Base-by-base conservation (phyloP, 148 eudicot genomes). In the Chenopodium suecicum region DNA sequence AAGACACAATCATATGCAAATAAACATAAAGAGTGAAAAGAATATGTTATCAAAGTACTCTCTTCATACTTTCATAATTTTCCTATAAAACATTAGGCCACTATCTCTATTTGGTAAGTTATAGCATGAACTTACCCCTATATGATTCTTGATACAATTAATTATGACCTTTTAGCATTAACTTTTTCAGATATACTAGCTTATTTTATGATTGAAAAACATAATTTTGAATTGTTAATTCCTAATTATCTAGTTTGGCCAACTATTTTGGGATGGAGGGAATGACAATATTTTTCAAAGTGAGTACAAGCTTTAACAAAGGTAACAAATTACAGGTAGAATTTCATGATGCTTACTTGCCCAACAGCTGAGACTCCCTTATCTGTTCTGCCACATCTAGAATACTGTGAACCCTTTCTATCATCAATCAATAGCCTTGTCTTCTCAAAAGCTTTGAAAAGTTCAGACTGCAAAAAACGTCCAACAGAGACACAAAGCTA, bases 311-410 rank as follows among this genome's bases (percentile, higher is more conserved):
- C 23, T 83, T 32, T 23, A 5, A 71, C 11, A 29, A 37, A 75
- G 31, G 46, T 9, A 68, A 75, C 27, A 46, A 70, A 20, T 34
- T 31, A 65, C 27, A 73, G 54, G 73, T 34, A 63, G 7, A 32
- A 63, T 37, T 32, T 52, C 4, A 50, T 12, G 14, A 46, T 46
- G 79, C 94, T 85, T 87, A 93, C 99, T 88, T 95, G 99, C 76
- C 97, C 99, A 79, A 88, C 86, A 81, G 99, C 90, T 44, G 99
- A 95, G 78, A 95, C 98, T 81, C 99, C 99, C 86, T 89, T 95
- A 85, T 95, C 99, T 80, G 99, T 95, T 90, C 99, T 90, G 75
- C 99, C 99, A 84, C 98, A 95, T 88, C 99, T 89, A 27, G 97
- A 89, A 88, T 95, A 95, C 32, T 79, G 90, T 78, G 90, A 86